Evolutionary conservation across 2,329 filamentous ascomycete genomes (phyloP).

Genomic region (Xylariaceae sp.): DNA sequence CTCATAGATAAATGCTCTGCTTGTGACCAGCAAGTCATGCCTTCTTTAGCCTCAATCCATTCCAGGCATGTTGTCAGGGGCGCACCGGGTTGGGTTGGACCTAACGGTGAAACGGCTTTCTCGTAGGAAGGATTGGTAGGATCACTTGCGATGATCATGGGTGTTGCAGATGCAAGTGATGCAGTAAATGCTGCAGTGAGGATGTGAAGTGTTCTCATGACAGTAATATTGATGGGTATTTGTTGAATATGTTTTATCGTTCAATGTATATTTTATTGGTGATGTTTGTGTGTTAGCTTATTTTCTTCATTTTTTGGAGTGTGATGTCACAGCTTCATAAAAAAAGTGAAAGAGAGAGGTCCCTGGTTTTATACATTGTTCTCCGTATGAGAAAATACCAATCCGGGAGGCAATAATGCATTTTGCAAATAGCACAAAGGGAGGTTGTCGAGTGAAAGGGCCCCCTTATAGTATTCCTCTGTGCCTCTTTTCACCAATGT

Average conservation of each 20-base stretch:
- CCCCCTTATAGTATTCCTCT: not conserved
- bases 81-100: not conserved
- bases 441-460: not conserved
- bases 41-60: not conserved
- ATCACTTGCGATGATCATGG: not conserved
- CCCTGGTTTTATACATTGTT: not conserved
- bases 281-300: not conserved
- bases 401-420: not conserved
- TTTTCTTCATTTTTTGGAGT: not conserved
- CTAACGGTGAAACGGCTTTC: not conserved
- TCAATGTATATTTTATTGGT: not conserved
- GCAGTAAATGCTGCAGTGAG: not conserved
- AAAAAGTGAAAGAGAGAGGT: not conserved
- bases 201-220: not conserved
- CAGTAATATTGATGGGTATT: not conserved
- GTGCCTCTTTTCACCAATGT: not conserved
- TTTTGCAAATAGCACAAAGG: not conserved
- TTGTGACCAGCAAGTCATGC: not conserved
- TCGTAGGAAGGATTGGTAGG: not conserved
- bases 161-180: not conserved
- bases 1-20: not conserved
- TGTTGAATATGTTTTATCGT: not conserved
- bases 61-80: not conserved
- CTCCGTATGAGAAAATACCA: not conserved
- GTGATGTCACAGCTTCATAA: not conserved